Base-by-base conservation (phyloP, 2,329 filamentous ascomycete genomes). In the Venturia aucupariae region DNA sequence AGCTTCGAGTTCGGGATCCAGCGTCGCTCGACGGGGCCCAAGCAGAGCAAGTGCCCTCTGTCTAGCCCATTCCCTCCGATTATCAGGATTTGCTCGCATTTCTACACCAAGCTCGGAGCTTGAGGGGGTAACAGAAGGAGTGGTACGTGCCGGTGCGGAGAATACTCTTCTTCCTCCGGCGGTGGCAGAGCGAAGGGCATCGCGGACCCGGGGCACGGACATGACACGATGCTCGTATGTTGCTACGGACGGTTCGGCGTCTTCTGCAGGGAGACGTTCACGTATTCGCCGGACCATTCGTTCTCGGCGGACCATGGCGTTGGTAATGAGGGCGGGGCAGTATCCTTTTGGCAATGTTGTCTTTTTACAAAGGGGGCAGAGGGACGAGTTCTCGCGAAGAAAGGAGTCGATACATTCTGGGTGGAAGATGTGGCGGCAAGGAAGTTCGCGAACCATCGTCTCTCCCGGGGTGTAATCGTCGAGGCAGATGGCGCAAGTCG, bases 401-500 rank as follows among this genome's bases (percentile, higher is more conserved):
- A 94, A 96, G 27, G 87, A 84, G 71, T 97, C 92, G 68, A 97
- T 92, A 71, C 94, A 99, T 68, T 90, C 88, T 0, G 90, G 88
- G 69, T 99, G 93, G 75, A 92, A 99, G 65, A 97, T 93, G 73
- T 99, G 94, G 0, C 89, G 86, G 70, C 94, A 99, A 0, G 90
- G 86, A 2, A 97, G 80, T 75, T 97, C 90, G 64, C 92, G 88
- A 64, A 97, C 92, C 24, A 86, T 83, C 0, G 90, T 88, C 22
- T 81, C 77, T 44, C 84, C 83, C 19, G 86, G 82, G 35, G 88
- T 82, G 71, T 90, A 97, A 66, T 90, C 85, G 64, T 91, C 89
- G 0, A 96, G 81, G 72, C 94, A 99, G 63, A 97, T 96, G n/a
- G 90, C 86, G 72, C 94, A 97, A 2, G 84, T 87, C 0, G 90